Percentiles rank a stretch among this genome's conserved stretches.
Evolutionary conservation across 2,329 filamentous ascomycete species (phyloP).

Genomic region (Chaetomium strumarium): DNA sequence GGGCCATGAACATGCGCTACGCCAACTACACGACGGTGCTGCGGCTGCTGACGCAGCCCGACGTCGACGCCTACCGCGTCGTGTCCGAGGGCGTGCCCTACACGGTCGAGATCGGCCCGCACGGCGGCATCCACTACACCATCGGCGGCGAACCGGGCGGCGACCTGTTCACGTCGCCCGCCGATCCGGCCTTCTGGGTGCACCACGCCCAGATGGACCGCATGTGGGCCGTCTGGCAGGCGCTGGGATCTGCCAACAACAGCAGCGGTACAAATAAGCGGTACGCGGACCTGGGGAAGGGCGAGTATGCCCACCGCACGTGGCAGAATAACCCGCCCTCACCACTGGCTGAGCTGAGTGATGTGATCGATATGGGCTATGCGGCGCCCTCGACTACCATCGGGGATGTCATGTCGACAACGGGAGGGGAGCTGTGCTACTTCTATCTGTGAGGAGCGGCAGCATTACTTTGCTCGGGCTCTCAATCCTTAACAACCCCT

Average conservation of each 20-base stretch:
- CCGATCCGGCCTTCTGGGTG: conserved; percentile 19
- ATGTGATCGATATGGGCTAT: conserved; percentile 30
- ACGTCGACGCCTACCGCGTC: conserved; percentile 13
- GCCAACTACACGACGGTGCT: conserved; percentile 26
- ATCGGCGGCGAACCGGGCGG: conserved; percentile 33
- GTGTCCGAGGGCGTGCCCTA: conserved; percentile 20
- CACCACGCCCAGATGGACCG: conserved; percentile 20
- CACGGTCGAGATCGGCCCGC: conserved; percentile 24
- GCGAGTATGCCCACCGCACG: conserved; percentile 27
- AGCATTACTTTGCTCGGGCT: too few species aligned
- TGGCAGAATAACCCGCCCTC: conserved; percentile 29
- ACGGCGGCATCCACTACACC: conserved; percentile 27
- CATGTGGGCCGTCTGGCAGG: conserved; percentile 18
- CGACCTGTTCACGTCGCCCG: too few species aligned
- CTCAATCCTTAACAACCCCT: too few species aligned
- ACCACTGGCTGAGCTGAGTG: conserved; percentile 21
- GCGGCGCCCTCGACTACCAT: conserved; percentile 25
- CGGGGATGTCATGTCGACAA: conserved; percentile 28
- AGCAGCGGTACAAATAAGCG: conserved; percentile 17
- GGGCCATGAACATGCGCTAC: conserved; percentile 25
- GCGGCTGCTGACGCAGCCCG: conserved; percentile 11
- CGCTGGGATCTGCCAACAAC: conserved; percentile 8
- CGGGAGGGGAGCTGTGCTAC: conserved; percentile 27
- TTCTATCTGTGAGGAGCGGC: conserved; percentile 24
- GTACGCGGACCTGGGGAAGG: conserved; percentile 25